Percentiles rank a stretch among this genome's conserved stretches.
phyloP scores from a whole-genome alignment of 1,284 basidiomycete genomes.

The Cutaneotrichosporon arboriforme region DNA sequence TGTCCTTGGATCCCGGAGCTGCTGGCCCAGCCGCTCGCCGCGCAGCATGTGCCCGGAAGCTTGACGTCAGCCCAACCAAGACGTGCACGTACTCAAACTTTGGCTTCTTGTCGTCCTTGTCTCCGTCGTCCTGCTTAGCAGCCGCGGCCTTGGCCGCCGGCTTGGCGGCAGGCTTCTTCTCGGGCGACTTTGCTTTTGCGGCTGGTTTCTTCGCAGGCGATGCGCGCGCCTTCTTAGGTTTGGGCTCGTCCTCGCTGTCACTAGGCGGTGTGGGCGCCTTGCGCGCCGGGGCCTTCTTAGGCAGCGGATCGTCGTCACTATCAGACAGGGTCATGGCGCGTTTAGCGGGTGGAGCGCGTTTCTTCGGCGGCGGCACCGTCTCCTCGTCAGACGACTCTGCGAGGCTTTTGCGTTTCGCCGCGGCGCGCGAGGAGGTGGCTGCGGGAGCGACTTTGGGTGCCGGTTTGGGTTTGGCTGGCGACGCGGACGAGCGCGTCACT shows the following conservation, averaged over 20 bases:
- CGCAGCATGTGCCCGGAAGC: conserved; percentile 57
- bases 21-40: conserved; percentile 63
- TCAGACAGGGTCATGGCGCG: neutral
- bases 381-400: conserved; percentile 7
- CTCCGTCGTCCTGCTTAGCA: conserved; percentile 15
- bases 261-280: no score
- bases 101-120: conserved; percentile 28
- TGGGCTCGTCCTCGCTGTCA: conserved; percentile 1
- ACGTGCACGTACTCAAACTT: conserved; percentile 40
- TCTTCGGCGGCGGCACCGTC: neutral
- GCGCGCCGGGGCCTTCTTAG: no score
- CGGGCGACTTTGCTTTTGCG: conserved; percentile 23
- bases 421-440: neutral
- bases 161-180: conserved; percentile 30
- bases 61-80: conserved; percentile 12
- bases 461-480: neutral
- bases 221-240: conserved; percentile 1
- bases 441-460: neutral
- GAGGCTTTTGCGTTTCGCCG: conserved; percentile 10
- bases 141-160: conserved; percentile 2
- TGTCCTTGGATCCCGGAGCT: conserved; percentile 61
- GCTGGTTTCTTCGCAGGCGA: conserved; percentile 6
- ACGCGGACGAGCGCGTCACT: neutral
- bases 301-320: no score
- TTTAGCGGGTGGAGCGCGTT: conserved; percentile 12